Conservation (phyloP, 768 basidiomycete genomes). For the Boletus patriciae region DNA sequence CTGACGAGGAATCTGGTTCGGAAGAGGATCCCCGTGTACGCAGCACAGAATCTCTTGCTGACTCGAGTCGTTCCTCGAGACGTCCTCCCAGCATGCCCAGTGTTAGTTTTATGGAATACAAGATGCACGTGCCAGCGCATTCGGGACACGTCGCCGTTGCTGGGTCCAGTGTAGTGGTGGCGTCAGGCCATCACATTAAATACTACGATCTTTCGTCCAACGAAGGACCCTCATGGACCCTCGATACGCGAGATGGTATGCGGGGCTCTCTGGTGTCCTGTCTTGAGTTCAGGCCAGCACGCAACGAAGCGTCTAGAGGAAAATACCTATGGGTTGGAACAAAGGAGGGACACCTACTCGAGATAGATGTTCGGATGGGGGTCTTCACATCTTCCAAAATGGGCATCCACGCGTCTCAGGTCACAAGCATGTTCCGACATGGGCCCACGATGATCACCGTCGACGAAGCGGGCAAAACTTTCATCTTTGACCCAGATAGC, state of each 20-base stretch:
- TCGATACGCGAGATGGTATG: conserved; percentile 64
- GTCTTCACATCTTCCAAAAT: conserved; percentile 55
- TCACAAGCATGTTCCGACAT: conserved; percentile 75
- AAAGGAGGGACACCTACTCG: conserved; percentile 84
- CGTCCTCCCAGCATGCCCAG: conserved; percentile 39
- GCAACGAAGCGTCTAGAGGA: conserved; percentile 49
- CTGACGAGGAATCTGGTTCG: conserved; percentile 58
- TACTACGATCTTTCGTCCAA: conserved; percentile 57
- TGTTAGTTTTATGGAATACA: conserved; percentile 41
- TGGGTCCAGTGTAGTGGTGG: conserved; percentile 59
- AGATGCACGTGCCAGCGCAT: conserved; percentile 56
- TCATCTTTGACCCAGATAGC: conserved; percentile 61
- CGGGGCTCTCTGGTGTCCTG: conserved; percentile 74
- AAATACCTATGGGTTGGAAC: conserved; percentile 82
- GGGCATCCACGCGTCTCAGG: conserved; percentile 61
- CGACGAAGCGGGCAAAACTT: conserved; percentile 82
- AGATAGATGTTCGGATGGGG: conserved; percentile 72
- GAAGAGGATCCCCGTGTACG: conserved; percentile 56
- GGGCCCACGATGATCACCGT: conserved; percentile 71
- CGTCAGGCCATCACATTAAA: conserved; percentile 56
- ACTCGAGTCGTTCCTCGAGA: conserved; percentile 67
- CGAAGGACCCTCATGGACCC: conserved; percentile 44
- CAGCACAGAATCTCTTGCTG: conserved; percentile 58
- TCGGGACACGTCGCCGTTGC: conserved; percentile 55
- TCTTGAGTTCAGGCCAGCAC: conserved; percentile 70